These are phyloP conservation scores for Paramecium caudatum DNA, from an alignment of 73 alveolate species.

Conservation along the genomic window DNA sequence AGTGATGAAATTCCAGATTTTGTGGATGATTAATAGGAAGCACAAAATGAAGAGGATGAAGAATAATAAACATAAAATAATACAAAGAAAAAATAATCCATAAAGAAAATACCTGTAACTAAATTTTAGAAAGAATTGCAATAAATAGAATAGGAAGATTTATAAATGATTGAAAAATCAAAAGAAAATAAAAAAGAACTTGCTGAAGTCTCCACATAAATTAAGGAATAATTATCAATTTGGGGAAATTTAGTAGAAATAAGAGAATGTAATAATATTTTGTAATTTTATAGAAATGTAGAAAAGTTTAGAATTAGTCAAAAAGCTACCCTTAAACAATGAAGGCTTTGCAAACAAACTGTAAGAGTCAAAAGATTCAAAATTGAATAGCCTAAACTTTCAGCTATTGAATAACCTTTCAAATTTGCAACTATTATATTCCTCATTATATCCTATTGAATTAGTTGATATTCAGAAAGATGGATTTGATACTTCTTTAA, in stretches of 20 bases:
- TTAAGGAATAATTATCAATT: constrained; percentile 38
- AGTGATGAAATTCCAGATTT: constrained; percentile 62
- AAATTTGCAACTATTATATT: neutral
- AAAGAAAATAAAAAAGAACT: constrained; percentile 44
- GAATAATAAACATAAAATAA: too few species aligned
- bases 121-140: constrained; percentile 18
- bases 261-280: constrained; percentile 8
- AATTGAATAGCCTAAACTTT: neutral
- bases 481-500: neutral
- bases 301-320: neutral
- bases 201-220: neutral
- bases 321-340: constrained; percentile 5
- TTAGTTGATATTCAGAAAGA: neutral
- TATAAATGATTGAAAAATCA: neutral
- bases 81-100: too few species aligned
- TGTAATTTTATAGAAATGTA: neutral
- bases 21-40: neutral
- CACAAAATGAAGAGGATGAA: neutral
- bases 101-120: neutral
- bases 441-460: neutral
- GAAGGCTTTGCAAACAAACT: neutral
- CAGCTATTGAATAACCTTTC: constrained; percentile 11
- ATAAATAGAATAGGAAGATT: constrained; percentile 43
- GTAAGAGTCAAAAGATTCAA: neutral
- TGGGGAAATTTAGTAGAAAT: constrained; percentile 51